A percentile compares a stretch with the other conserved stretches of the same genome.
phyloP scores from a whole-genome alignment of 1,284 basidiomycete species.

The Sporisorium reilianum region DNA sequence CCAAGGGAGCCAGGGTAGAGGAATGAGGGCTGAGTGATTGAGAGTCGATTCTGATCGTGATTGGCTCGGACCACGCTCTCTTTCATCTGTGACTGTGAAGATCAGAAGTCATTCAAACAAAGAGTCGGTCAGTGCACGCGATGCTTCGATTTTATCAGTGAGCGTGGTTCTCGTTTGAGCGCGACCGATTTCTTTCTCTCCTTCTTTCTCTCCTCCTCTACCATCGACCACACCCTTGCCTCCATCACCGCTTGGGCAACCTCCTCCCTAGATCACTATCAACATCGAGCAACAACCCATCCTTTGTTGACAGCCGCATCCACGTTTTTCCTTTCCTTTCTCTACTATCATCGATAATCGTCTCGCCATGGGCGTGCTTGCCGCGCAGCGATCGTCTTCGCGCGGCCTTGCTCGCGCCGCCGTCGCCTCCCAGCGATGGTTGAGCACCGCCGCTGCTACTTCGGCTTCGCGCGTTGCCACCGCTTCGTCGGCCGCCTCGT shows the following conservation, averaged over 20 bases:
- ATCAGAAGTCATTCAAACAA: not conserved
- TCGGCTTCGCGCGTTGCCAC: conserved; percentile 35
- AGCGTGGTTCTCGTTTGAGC: too few species aligned
- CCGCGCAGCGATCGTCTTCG: conserved; percentile 43
- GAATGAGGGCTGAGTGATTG: not conserved
- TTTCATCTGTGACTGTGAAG: not conserved
- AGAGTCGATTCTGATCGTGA: not conserved
- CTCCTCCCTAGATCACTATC: not conserved
- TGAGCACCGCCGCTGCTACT: conserved; percentile 32
- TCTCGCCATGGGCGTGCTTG: conserved; percentile 40
- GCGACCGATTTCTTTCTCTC: not conserved
- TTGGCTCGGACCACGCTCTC: conserved; percentile 20
- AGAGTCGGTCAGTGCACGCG: conserved; percentile 8
- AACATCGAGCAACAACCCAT: not conserved
- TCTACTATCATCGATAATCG: not conserved
- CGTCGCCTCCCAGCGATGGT: conserved; percentile 37
- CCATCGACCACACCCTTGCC: not conserved
- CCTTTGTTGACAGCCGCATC: not conserved
- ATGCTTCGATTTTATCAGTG: not conserved
- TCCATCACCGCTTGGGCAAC: not conserved
- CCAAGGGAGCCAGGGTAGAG: not conserved
- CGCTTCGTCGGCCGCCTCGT: conserved; percentile 22
- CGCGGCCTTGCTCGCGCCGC: conserved; percentile 41
- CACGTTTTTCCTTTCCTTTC: not conserved
- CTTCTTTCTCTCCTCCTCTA: not conserved